Base-by-base conservation (phyloP, 1,284 basidiomycete species). In the Pulchroboletus neoregius region DNA sequence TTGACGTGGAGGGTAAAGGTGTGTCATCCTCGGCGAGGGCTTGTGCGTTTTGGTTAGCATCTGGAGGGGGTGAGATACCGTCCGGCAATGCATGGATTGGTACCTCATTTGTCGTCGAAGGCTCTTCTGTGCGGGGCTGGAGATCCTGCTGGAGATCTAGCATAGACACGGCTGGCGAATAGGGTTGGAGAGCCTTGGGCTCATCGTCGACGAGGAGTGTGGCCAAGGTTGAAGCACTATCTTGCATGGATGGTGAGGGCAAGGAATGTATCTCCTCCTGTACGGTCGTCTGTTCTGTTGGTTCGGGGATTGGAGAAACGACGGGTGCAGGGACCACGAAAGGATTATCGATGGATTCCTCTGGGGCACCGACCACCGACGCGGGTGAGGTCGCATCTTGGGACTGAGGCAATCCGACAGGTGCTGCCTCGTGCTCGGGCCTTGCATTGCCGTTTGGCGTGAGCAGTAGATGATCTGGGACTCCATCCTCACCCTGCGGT, bases 101-200 rank as follows among this genome's bases (percentile, higher is more conserved):
- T 2, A 31, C 23, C n/a, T 28, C 24, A 4, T 41, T 13, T 15
- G 9, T 34, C 4, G 27, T 23, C 8, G 13, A 13, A 32, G 23
- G 33, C 11, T 41, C 43, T 11, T 45, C 36, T 43, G 16, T 11
- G 23, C 2, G 15, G 13, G n/a, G 13, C 18, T 28, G 33, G 13
- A 26, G 24, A 16, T 43, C 48, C n/a, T 51, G 50, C 7, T 5
- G 22, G 1, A 62, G 33, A n/a, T 57, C 55, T 8, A 54, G 46
- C 36, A 45, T 24, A 20, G 60, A 60, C 13, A 59, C 46, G 1
- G 45, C 50, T 1, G 61, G 59, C 0, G 59, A 62, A 22, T 35
- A 10, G 22, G 24, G 8, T n/a, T 37, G 45, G 34, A 23, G n/a
- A 27, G 20, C 23, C 18, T 48, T 38, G 23, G 32, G 36, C 15